phyloP scores from a whole-genome alignment of 2,329 filamentous ascomycete species.

The Mycogone perniciosa region DNA sequence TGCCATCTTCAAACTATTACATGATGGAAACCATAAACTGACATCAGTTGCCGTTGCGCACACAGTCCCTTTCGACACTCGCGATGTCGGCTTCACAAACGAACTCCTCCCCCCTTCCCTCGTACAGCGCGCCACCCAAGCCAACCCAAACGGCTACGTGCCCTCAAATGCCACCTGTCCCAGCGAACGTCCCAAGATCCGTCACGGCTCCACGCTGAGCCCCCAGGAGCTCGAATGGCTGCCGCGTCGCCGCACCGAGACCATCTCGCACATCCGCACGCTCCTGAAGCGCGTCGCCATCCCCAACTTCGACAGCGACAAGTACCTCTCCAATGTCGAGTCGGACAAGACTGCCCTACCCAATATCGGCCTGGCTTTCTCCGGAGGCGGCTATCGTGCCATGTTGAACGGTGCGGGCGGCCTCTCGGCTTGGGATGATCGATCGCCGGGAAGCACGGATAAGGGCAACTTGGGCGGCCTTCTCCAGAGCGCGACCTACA shows the following conservation, averaged over 20 bases:
- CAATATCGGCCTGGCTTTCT: constrained; percentile 67
- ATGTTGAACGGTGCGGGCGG: constrained; percentile 77
- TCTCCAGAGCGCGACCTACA: constrained; percentile 73
- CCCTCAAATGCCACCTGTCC: constrained; percentile 66
- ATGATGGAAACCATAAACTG: neutral
- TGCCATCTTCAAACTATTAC: neutral
- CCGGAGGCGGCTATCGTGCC: constrained; percentile 82
- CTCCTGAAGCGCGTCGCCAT: constrained; percentile 70
- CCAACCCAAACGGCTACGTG: constrained; percentile 54
- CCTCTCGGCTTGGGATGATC: constrained; percentile 69
- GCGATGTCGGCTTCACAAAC: constrained; percentile 11
- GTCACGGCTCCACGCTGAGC: constrained; percentile 56
- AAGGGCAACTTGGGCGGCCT: constrained; percentile 70
- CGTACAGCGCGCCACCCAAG: constrained; percentile 22
- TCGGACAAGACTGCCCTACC: constrained; percentile 33
- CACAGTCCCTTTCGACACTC: constrained; percentile 5
- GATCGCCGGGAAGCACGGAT: constrained; percentile 45
- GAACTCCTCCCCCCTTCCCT: constrained; percentile 14
- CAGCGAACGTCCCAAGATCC: constrained; percentile 58
- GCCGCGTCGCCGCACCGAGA: constrained; percentile 61
- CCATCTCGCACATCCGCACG: constrained; percentile 65
- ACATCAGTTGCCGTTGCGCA: neutral
- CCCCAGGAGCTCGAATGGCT: constrained; percentile 69
- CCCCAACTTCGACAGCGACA: constrained; percentile 65
- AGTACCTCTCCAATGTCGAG: constrained; percentile 52